Conservation (phyloP, 1,139 yeast genomes). For the Candida dubliniensis region DNA sequence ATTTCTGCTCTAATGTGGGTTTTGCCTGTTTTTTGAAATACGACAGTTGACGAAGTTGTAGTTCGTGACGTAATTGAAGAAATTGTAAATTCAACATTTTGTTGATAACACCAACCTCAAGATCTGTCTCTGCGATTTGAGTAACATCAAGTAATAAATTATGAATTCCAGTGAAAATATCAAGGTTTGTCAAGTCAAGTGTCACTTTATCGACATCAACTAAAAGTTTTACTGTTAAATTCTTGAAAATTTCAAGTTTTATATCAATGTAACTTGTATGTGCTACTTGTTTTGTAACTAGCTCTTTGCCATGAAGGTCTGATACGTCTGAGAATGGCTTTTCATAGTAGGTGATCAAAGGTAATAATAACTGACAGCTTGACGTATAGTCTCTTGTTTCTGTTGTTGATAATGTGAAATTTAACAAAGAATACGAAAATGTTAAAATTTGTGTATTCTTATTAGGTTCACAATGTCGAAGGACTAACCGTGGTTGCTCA, state of each 20-base stretch:
- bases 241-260: constrained; percentile 29
- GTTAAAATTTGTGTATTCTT: constrained; percentile 31
- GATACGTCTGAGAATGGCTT: constrained; percentile 14
- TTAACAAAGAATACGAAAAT: constrained; percentile 39
- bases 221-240: constrained; percentile 27
- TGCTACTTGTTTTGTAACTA: constrained; percentile 24
- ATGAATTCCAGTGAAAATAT: constrained; percentile 34
- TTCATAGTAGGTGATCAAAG: constrained; percentile 33
- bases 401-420: constrained; percentile 39
- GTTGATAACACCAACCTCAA: constrained; percentile 33
- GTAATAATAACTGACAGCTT: constrained; percentile 36
- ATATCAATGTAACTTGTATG: constrained; percentile 14
- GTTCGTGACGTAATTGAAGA: constrained; percentile 14
- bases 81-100: constrained; percentile 28
- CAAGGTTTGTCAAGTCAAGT: constrained; percentile 32
- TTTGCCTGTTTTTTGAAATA: not conserved
- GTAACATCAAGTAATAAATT: constrained; percentile 29
- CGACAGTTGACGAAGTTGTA: not conserved
- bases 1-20: constrained; percentile 15
- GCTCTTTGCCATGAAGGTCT: constrained; percentile 14
- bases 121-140: constrained; percentile 25
- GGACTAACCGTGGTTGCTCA: constrained; percentile 44
- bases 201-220: constrained; percentile 23
- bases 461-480: constrained; percentile 27
- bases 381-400: constrained; percentile 36